Percentiles rank a stretch among this genome's conserved stretches.
Conservation (phyloP, 2,329 filamentous ascomycete genomes). For the Alternaria metachromatica region DNA sequence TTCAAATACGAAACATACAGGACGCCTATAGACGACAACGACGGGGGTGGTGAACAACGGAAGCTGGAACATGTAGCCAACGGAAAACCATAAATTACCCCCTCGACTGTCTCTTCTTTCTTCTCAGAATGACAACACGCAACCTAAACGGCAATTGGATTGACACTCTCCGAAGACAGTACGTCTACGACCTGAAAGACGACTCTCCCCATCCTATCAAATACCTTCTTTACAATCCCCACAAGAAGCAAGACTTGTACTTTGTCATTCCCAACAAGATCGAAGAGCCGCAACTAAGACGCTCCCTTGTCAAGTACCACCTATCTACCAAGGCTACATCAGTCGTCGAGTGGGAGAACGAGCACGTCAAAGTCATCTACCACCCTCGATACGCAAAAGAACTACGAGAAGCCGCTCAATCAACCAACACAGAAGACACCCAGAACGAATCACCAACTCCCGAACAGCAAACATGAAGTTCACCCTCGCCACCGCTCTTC, state of each 20-base stretch:
- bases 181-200: not conserved
- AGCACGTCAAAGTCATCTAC: not conserved
- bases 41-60: not conserved
- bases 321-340: not conserved
- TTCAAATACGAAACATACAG: not conserved
- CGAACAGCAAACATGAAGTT: not conserved
- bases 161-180: not conserved
- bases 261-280: not conserved
- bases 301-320: not conserved
- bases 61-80: not conserved
- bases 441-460: not conserved
- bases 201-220: not conserved
- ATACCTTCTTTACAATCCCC: not conserved
- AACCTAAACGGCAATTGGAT: not conserved
- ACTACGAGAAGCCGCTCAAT: not conserved
- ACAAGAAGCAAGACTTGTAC: not conserved
- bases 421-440: not conserved
- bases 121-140: not conserved
- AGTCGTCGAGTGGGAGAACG: not conserved
- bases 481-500: not conserved
- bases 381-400: not conserved
- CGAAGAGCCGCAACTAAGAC: not conserved
- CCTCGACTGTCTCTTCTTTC: not conserved
- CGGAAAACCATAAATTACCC: not conserved
- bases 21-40: not conserved